Percentiles rank a stretch among this genome's conserved stretches.
phyloP scores from a whole-genome alignment of 805 yeast genomes.

The Ogataea corticis region DNA sequence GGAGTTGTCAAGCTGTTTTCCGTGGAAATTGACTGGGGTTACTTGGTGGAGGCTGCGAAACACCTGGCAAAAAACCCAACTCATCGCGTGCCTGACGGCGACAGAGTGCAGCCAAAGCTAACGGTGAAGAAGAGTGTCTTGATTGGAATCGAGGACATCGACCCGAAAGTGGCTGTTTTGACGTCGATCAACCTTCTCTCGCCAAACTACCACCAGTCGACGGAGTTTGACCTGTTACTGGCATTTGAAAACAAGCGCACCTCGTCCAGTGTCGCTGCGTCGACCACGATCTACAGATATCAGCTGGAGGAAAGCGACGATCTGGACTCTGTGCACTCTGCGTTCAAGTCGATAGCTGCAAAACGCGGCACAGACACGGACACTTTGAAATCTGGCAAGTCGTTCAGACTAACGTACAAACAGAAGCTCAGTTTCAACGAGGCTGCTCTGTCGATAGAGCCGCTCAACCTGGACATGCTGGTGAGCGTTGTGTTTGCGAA shows the following conservation, averaged over 20 bases:
- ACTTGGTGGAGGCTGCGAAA: constrained; percentile 46
- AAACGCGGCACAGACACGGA: constrained; percentile 19
- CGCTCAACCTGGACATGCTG: constrained; percentile 41
- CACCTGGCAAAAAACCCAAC: constrained; percentile 48
- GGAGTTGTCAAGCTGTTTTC: constrained; percentile 42
- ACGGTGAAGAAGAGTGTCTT: constrained; percentile 33
- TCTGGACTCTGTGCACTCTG: constrained; percentile 22
- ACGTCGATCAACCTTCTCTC: constrained; percentile 45
- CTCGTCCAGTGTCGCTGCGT: constrained; percentile 10
- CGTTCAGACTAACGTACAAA: constrained; percentile 17
- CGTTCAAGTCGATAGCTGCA: constrained; percentile 26
- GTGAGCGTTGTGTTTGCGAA: constrained; percentile 41
- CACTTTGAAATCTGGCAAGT: background rate
- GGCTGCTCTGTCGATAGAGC: constrained; percentile 29
- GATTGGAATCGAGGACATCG: constrained; percentile 33
- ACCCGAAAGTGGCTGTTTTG: constrained; percentile 26
- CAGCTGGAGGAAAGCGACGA: constrained; percentile 22
- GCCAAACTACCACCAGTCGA: constrained; percentile 42
- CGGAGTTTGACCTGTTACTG: constrained; percentile 48
- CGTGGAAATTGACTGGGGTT: constrained; percentile 57
- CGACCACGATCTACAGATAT: constrained; percentile 29
- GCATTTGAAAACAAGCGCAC: constrained; percentile 37
- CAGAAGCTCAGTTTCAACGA: constrained; percentile 30
- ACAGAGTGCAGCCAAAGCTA: constrained; percentile 43
- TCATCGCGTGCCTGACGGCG: constrained; percentile 49